Evolutionary conservation across 2,329 filamentous ascomycete genomes (phyloP).

Genomic region (Fusarium robinianum): DNA sequence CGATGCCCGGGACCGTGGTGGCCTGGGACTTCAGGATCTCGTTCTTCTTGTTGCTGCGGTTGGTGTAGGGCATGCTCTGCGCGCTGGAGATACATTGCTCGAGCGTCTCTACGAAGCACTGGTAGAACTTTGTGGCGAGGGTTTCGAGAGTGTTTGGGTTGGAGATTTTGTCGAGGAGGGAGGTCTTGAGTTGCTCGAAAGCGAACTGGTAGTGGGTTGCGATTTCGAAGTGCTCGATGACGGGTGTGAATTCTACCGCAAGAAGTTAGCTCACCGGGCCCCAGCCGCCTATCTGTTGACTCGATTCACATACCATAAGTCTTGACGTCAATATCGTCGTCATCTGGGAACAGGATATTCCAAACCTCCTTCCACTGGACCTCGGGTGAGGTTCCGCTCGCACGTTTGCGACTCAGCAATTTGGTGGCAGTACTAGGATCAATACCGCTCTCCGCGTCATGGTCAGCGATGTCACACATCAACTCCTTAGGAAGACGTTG

Average conservation of each 20-base stretch:
- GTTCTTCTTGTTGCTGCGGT: constrained; percentile 48
- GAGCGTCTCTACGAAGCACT: constrained; percentile 47
- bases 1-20: constrained; percentile 19
- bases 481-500: constrained; percentile 47
- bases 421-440: constrained; percentile 48
- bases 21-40: constrained; percentile 34
- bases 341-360: constrained; percentile 49
- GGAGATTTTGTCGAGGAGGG: constrained; percentile 45
- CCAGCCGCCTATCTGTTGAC: no score
- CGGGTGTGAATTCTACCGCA: constrained; percentile 46
- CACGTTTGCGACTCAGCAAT: constrained; percentile 46
- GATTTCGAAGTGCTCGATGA: constrained; percentile 49
- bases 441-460: constrained; percentile 47
- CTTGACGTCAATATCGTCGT: constrained; percentile 42
- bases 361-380: constrained; percentile 49
- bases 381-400: constrained; percentile 44
- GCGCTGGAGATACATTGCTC: constrained; percentile 44
- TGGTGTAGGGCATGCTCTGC: constrained; percentile 46
- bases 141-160: constrained; percentile 46
- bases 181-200: constrained; percentile 41
- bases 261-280: constrained; percentile 6
- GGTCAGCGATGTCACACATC: constrained; percentile 49
- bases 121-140: constrained; percentile 46
- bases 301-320: constrained; percentile 35
- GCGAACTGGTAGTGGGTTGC: constrained; percentile 41